Conservation (phyloP, 1,139 yeast species). For the Suhomyces yuchorum region DNA sequence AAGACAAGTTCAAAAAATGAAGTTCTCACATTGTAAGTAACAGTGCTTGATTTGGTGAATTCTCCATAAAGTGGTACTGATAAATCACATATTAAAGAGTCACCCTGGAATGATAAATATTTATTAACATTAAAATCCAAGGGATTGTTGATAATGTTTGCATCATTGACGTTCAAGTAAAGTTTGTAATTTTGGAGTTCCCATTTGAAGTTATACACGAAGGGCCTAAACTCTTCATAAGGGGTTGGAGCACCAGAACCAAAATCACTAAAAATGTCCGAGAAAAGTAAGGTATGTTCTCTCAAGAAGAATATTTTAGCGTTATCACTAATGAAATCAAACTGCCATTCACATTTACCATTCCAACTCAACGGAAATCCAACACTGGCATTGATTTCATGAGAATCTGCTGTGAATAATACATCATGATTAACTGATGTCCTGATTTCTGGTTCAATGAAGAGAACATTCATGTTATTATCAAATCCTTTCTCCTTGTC, state of each 20-base stretch:
- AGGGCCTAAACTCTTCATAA: constrained; percentile 77
- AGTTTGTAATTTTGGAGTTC: constrained; percentile 55
- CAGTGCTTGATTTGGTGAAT: constrained; percentile 55
- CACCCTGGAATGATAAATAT: constrained; percentile 73
- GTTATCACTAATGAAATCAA: constrained; percentile 54
- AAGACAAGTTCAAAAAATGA: constrained; percentile 63
- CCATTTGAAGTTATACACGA: constrained; percentile 66
- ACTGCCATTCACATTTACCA: constrained; percentile 69
- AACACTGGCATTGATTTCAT: constrained; percentile 55
- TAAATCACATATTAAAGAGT: constrained; percentile 48
- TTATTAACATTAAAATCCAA: constrained; percentile 79
- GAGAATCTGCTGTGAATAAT: constrained; percentile 63
- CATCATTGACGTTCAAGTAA: constrained; percentile 79
- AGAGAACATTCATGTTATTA: constrained; percentile 50
- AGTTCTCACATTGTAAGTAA: constrained; percentile 57
- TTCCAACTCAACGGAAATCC: constrained; percentile 84
- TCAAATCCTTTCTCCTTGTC: constrained; percentile 57
- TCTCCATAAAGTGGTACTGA: constrained; percentile 65
- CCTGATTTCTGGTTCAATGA: constrained; percentile 64
- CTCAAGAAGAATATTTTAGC: constrained; percentile 69
- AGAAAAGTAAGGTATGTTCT: constrained; percentile 76
- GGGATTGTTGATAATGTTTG: constrained; percentile 86
- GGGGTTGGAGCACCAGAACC: constrained; percentile 71
- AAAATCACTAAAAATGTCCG: constrained; percentile 78
- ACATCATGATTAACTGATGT: constrained; percentile 90